These are phyloP conservation scores for Leccinum longicurvipes DNA, from an alignment of 768 basidiomycete species.

Conservation along the genomic window DNA sequence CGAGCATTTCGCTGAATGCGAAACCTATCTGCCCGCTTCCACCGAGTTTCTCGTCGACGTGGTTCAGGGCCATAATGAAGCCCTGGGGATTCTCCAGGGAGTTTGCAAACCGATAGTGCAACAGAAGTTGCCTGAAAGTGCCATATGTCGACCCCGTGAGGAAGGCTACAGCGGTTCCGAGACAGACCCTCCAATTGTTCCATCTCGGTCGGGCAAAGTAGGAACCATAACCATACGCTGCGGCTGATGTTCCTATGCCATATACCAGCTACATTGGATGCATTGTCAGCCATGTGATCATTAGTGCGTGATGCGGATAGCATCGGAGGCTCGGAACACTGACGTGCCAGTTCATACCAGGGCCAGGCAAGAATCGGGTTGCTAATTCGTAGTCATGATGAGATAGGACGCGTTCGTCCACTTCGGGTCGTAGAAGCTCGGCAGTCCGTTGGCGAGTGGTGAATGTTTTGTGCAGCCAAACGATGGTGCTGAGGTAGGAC, in stretches of 20 bases:
- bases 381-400: conserved; percentile 56
- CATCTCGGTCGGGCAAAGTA: conserved; percentile 28
- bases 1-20: conserved; percentile 23
- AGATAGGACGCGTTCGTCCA: conserved; percentile 27
- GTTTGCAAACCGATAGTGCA: conserved; percentile 31
- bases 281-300: conserved; percentile 1
- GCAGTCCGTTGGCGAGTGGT: conserved; percentile 32
- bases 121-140: conserved; percentile 26
- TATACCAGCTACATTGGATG: conserved; percentile 17
- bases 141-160: conserved; percentile 33
- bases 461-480: conserved; percentile 47
- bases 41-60: conserved; percentile 31
- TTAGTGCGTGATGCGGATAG: no score
- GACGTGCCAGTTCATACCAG: conserved; percentile 43
- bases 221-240: conserved; percentile 25
- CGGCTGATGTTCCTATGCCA: conserved; percentile 22
- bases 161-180: conserved; percentile 24
- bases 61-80: conserved; percentile 29
- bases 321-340: conserved; percentile 21
- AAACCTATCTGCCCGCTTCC: conserved; percentile 29
- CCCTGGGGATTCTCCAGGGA: conserved; percentile 29
- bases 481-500: conserved; percentile 27
- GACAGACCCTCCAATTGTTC: conserved; percentile 23
- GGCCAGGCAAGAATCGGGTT: conserved; percentile 49
- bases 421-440: conserved; percentile 31